Base-by-base conservation (phyloP, 2,329 filamentous ascomycete species). In the Stromatinia cepivora region DNA sequence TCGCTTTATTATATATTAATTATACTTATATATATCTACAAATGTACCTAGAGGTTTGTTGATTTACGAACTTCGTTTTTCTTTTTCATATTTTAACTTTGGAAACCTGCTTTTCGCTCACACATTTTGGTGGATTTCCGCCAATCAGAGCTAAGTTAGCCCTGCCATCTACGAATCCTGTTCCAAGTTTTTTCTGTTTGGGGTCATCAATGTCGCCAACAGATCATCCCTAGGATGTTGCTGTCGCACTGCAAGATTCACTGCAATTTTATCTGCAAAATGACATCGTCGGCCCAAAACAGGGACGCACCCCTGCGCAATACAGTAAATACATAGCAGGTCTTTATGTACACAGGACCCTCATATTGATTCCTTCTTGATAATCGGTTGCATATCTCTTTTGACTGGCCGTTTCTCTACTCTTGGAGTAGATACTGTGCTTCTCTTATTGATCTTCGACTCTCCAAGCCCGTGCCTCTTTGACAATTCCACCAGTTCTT, bases 261-360 rank as follows among this genome's bases (percentile, higher is more conserved):
- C 39, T 54, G 53, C 64, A 58, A 36, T 25, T 13, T 58, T 45
- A 76, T 76, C 66, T 69, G 66, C 66, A 56, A 39, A 65, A 70
- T 70, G 69, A 70, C 67, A 69, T 69, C 66, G 53, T 57, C 66
- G 36, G 13, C 36, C 53, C n/a, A 64, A 70, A 69, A 61, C 69
- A 66, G 66, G 69, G 59, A 20, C 28, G 13, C 39, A 59, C 15
- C 69, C 69, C 52, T 70, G 69, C 53, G 11, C 11, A 48, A 15
- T 39, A 2, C 36, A 5, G 28, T 58, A 67, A 39, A n/a, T 28
- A 50, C 0, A 68, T 6, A 34, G 42, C 57, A 28, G n/a, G 36
- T 15, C 46, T 39, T n/a, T 22, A 52, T n/a, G 45, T 50, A n/a
- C 8, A 36, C 4, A 17, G 11, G 28, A 34, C 58, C 20, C 20